Evolutionary conservation across 805 yeast species (phyloP), one percentile per base, ranked within the genome.

Genomic region (Candida maesae): DNA sequence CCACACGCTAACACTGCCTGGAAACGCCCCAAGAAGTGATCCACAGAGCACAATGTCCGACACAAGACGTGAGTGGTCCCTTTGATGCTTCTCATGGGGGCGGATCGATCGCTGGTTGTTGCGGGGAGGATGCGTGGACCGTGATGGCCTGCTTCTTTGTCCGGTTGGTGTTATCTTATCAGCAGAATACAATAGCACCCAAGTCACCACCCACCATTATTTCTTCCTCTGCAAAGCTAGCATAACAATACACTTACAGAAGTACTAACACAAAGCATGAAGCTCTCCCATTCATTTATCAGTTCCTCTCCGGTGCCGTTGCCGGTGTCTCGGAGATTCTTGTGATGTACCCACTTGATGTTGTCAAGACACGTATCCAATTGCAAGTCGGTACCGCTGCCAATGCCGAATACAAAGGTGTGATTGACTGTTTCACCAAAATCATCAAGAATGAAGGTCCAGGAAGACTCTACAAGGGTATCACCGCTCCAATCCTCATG

Each of bases 271-370:
- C n/a, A n/a, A n/a, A n/a, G n/a, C 46, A 33, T 10, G 46, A 43
- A 35, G 78, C 85, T n/a, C 69, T 91, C 55, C 97, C 98, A 27
- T 93, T 93, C 60, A 59, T 80, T 30, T 91, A 93, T 74, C 98
- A 93, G 66, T 93, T 93, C 63, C 71, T 73, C 48, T 81, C 88
- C 46, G 99, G 95, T 55, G 98, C 95, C 59, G 74, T 90, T 58
- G 99, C 99, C 48, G 99, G 99, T 51, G 89, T 93, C 48, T 87
- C 96, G 20, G 99, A 93, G 69, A 85, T 90, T 63, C 71, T 89
- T 55, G 88, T 86, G 50, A 89, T 90, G 96, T 90, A 90, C 61
- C 99, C 99, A 33, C 70, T 91, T 59, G 99, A 91, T 64, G 96
- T 93, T 49, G 96, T 93, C 59, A 91, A 91, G 73, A 91, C 99